Percentiles rank a stretch among this genome's conserved stretches.
Evolutionary conservation across 2,329 filamentous ascomycete species (phyloP).

Genomic region (Lachnellula arida): DNA sequence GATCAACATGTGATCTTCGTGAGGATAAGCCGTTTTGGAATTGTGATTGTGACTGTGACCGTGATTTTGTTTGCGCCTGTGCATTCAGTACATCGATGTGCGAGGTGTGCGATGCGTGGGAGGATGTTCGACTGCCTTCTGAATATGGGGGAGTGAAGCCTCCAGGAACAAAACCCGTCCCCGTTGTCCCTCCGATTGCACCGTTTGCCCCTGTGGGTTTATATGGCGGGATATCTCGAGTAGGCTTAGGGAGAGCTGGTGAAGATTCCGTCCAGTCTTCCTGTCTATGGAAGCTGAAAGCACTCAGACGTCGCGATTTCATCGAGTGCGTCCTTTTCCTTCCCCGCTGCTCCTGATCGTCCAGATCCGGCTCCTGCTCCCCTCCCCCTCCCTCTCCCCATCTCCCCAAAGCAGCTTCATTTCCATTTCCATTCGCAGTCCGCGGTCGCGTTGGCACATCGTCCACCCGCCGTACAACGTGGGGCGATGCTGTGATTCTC

Average conservation of each 20-base stretch:
- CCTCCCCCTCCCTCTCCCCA: background rate
- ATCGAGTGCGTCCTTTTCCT: slow-evolving; percentile 12
- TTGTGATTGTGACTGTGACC: background rate
- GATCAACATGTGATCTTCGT: slow-evolving; percentile 40
- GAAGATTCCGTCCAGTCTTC: background rate
- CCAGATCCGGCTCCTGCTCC: background rate
- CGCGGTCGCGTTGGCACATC: slow-evolving; percentile 10
- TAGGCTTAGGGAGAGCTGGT: background rate
- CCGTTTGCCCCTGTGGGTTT: too few species aligned
- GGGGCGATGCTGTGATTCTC: slow-evolving; percentile 16
- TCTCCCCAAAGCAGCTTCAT: too few species aligned
- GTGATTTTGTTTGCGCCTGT: background rate
- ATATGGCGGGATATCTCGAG: background rate
- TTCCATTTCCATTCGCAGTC: slow-evolving; percentile 17
- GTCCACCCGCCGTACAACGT: slow-evolving; percentile 14
- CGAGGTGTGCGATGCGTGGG: too few species aligned
- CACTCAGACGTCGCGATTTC: slow-evolving; percentile 12
- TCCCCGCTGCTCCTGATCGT: slow-evolving; percentile 2
- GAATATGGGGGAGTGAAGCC: too few species aligned
- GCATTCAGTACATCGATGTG: too few species aligned
- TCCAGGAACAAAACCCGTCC: too few species aligned
- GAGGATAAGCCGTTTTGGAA: slow-evolving; percentile 4
- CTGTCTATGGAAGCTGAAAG: slow-evolving; percentile 8
- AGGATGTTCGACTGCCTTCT: too few species aligned
- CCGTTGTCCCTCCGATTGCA: too few species aligned